Evolutionary conservation across 352 stramenopile genomes (phyloP).

Genomic region (Blastocystis sp.): DNA sequence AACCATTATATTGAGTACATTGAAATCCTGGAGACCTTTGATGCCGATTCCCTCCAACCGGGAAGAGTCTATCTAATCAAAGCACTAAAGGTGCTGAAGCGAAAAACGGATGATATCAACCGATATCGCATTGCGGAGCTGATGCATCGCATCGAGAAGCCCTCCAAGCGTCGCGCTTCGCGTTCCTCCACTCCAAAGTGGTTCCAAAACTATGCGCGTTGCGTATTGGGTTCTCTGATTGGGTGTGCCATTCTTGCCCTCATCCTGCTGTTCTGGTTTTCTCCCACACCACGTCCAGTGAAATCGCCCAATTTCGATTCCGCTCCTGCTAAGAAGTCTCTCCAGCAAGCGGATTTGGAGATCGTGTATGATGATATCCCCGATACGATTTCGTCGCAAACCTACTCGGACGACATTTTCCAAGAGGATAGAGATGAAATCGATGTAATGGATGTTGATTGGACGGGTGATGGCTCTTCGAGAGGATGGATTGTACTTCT

Average conservation of each 20-base stretch:
- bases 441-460: too few species aligned
- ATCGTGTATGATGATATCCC: too few species aligned
- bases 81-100: not conserved
- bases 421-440: too few species aligned
- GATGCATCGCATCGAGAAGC: not conserved
- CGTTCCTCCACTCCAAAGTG: too few species aligned
- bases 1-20: not conserved
- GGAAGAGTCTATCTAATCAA: not conserved
- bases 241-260: not conserved
- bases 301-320: conserved; percentile 29
- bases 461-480: too few species aligned
- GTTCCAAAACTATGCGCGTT: too few species aligned
- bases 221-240: not conserved
- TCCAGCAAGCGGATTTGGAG: too few species aligned
- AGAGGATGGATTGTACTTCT: too few species aligned
- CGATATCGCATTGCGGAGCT: not conserved
- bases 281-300: not conserved
- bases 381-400: too few species aligned
- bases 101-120: not conserved
- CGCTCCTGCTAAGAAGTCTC: not conserved
- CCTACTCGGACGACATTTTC: too few species aligned
- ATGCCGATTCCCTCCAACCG: not conserved
- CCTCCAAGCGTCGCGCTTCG: too few species aligned
- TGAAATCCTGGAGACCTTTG: not conserved
- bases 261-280: not conserved